Evolutionary conservation across 2,329 filamentous ascomycete species (phyloP).

Genomic region (Curvularia eragrostidis): DNA sequence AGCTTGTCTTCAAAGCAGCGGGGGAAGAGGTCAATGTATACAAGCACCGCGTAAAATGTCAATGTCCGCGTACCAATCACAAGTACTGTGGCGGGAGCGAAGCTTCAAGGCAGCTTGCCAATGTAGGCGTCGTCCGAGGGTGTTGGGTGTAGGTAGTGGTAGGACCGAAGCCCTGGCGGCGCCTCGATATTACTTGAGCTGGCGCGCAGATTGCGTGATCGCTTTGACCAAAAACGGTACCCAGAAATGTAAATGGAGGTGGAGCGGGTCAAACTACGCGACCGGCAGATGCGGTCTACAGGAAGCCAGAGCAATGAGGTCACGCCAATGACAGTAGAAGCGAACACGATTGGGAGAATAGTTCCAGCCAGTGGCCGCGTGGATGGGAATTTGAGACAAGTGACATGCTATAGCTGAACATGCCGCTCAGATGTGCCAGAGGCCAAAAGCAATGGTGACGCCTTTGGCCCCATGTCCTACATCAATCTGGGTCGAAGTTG

Average conservation of each 20-base stretch:
- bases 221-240: constrained; percentile 1
- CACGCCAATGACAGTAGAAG: constrained; percentile 1
- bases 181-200: constrained; percentile 7
- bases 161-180: background rate
- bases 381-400: constrained; percentile 22
- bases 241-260: constrained; percentile 4
- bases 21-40: constrained; percentile 17
- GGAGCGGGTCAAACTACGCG: constrained; percentile 5
- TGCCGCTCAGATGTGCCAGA: constrained; percentile 16
- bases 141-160: constrained; percentile 24
- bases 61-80: constrained; percentile 13
- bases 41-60: constrained; percentile 17
- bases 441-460: constrained; percentile 16
- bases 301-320: constrained; percentile 8
- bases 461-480: constrained; percentile 24
- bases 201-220: constrained; percentile 10
- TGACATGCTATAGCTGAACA: constrained; percentile 34
- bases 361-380: constrained; percentile 13
- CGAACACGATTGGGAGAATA: background rate
- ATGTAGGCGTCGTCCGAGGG: constrained; percentile 12
- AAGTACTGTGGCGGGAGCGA: constrained; percentile 3
- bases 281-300: constrained; percentile 4
- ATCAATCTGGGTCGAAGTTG: constrained; percentile 23
- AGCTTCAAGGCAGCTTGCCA: background rate
- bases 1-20: constrained; percentile 32